phyloP scores from a whole-genome alignment of 768 basidiomycete genomes.

The Phylloporus sp. region DNA sequence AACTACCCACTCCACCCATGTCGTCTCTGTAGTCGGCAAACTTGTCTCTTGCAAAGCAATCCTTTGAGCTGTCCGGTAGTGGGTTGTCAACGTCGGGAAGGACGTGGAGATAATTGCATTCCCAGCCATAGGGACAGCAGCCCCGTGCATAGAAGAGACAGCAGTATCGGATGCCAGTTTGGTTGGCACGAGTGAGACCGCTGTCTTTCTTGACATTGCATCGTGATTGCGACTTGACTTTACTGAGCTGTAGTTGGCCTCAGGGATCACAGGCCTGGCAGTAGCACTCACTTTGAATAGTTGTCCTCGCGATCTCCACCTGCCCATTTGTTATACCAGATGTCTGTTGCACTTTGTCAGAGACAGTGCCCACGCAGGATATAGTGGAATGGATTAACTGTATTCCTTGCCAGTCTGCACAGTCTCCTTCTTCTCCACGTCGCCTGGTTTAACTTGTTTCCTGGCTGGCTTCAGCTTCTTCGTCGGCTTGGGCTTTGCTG shows the following conservation, averaged over 20 bases:
- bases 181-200: conserved; percentile 93
- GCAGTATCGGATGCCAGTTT: conserved; percentile 85
- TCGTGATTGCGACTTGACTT: conserved; percentile 90
- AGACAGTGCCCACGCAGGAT: background rate
- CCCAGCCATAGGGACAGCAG: conserved; percentile 97
- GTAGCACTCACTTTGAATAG: conserved; percentile 77
- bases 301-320: conserved; percentile 97
- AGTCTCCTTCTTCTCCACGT: conserved; percentile 85
- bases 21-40: conserved; percentile 97
- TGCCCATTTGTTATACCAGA: conserved; percentile 99
- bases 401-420: conserved; percentile 95
- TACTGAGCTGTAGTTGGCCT: conserved; percentile 43
- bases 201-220: conserved; percentile 86
- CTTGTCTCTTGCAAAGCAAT: conserved; percentile 96
- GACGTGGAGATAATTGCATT: conserved; percentile 93
- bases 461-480: conserved; percentile 89
- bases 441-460: conserved; percentile 87
- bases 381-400: conserved; percentile 54
- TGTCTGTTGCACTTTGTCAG: conserved; percentile 48
- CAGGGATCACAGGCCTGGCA: background rate
- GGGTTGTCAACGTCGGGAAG: conserved; percentile 68
- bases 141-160: conserved; percentile 96
- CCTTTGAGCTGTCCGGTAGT: conserved; percentile 88
- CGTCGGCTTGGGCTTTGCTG: conserved; percentile 23
- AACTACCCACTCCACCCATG: conserved; percentile 99